These are phyloP conservation scores for Elongisporangium senticosum DNA, from an alignment of 352 stramenopile species.

Conservation along the genomic window DNA sequence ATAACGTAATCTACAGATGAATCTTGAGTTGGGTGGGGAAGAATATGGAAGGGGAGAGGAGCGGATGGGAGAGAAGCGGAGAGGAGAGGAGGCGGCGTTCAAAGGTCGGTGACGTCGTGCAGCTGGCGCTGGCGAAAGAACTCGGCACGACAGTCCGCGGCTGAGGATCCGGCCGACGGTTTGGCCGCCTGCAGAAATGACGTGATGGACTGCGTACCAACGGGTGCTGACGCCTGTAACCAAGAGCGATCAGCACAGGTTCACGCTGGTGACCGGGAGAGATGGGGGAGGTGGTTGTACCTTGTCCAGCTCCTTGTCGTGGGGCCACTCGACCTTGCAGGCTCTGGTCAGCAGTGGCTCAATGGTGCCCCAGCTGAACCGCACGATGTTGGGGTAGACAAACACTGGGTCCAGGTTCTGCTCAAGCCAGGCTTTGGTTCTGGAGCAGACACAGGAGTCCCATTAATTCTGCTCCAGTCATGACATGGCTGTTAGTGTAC, in stretches of 20 bases:
- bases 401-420: slow-evolving; percentile 86
- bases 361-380: slow-evolving; percentile 90
- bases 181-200: slow-evolving; percentile 57
- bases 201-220: slow-evolving; percentile 71
- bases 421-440: slow-evolving; percentile 85
- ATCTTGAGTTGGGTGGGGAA: not conserved
- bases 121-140: slow-evolving; percentile 57
- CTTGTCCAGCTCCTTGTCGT: slow-evolving; percentile 67
- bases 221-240: slow-evolving; percentile 40
- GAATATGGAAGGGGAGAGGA: not conserved
- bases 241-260: not conserved
- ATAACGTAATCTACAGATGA: not conserved
- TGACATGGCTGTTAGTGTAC: not conserved
- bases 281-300: slow-evolving; percentile 8
- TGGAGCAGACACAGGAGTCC: slow-evolving; percentile 7
- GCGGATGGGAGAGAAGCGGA: too few relatives aligned
- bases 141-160: slow-evolving; percentile 18
- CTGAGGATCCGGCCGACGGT: slow-evolving; percentile 15
- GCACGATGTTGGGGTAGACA: slow-evolving; percentile 88
- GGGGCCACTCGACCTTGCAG: slow-evolving; percentile 58
- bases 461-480: not conserved
- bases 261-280: not conserved
- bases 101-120: slow-evolving; percentile 69
- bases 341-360: slow-evolving; percentile 49
- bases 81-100: slow-evolving; percentile 2